phyloP scores from a whole-genome alignment of 768 basidiomycete genomes.

The Pleurotus citrinopileatus region DNA sequence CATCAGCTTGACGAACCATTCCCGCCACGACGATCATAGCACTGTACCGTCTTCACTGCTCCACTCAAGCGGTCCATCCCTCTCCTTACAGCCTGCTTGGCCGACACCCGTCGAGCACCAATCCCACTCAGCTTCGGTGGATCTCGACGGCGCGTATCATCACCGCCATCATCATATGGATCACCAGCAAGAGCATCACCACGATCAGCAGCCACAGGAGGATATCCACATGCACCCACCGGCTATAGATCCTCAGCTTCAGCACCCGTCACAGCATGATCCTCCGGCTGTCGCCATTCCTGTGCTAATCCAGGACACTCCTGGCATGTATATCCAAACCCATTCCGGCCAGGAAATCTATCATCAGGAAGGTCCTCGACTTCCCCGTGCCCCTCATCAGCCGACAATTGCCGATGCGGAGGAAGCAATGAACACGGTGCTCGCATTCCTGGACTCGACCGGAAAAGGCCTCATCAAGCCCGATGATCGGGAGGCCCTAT shows the following conservation, averaged over 20 bases:
- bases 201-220: constrained; percentile 6
- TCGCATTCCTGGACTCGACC: constrained; percentile 45
- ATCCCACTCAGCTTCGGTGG: background rate
- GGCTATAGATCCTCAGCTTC: constrained; percentile 5
- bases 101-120: constrained; percentile 5
- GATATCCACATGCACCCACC: constrained; percentile 10
- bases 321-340: constrained; percentile 8
- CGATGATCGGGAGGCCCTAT: constrained; percentile 38
- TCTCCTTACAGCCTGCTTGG: constrained; percentile 22
- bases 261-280: constrained; percentile 7
- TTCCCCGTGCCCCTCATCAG: constrained; percentile 22
- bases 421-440: constrained; percentile 50
- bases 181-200: background rate
- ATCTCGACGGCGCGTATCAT: background rate
- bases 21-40: background rate
- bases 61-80: background rate
- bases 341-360: constrained; percentile 3
- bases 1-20: background rate
- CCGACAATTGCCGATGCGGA: constrained; percentile 51
- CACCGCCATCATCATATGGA: constrained; percentile 1
- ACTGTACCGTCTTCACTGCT: background rate
- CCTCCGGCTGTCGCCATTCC: constrained; percentile 5
- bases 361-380: constrained; percentile 8
- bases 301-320: constrained; percentile 7
- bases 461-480: constrained; percentile 25